phyloP scores from a whole-genome alignment of 768 basidiomycete genomes.

The Chalciporus piperatus region DNA sequence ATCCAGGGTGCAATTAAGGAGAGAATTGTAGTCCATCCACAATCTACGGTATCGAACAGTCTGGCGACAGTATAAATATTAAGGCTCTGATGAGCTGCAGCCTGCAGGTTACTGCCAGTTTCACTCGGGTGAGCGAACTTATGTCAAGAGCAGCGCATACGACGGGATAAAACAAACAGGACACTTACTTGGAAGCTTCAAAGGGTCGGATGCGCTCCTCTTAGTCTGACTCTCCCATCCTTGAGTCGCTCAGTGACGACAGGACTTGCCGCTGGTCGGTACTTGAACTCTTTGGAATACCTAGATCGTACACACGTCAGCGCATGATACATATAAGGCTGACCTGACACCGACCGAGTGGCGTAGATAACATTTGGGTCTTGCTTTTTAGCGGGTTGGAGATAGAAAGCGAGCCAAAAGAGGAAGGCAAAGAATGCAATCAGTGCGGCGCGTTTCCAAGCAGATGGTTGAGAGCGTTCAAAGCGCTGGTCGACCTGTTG shows the following conservation, averaged over 20 bases:
- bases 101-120: background rate
- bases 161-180: background rate
- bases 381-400: conserved; percentile 22
- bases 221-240: conserved; percentile 63
- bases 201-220: conserved; percentile 58
- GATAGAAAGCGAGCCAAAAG: conserved; percentile 43
- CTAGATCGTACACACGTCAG: conserved; percentile 35
- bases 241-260: conserved; percentile 73
- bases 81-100: background rate
- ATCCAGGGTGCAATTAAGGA: too few relatives aligned
- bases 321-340: background rate
- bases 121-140: too few relatives aligned
- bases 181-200: background rate
- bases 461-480: conserved; percentile 38
- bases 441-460: conserved; percentile 46
- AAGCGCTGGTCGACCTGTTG: conserved; percentile 29
- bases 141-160: background rate
- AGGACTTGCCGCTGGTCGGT: conserved; percentile 81
- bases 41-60: background rate
- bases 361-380: conserved; percentile 58
- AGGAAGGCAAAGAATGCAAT: conserved; percentile 40
- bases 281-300: conserved; percentile 81
- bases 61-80: background rate
- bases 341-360: conserved; percentile 46
- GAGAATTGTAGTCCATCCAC: too few relatives aligned